Percentiles rank a stretch among this genome's conserved stretches.
Evolutionary conservation across 352 stramenopile genomes (phyloP).

Genomic region (Phytopythium helicoides): DNA sequence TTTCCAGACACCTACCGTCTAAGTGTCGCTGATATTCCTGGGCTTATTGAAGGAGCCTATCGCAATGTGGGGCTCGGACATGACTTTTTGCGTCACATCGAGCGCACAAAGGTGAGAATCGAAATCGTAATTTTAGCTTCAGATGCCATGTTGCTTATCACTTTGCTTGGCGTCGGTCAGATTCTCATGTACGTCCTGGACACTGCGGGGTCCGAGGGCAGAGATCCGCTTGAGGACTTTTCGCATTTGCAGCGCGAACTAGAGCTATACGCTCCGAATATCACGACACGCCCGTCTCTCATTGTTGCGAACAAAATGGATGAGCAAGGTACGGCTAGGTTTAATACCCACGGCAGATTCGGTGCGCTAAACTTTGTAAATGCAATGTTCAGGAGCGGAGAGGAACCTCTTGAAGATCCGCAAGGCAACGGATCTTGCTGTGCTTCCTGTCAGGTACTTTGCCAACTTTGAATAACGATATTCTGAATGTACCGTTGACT

Average conservation of each 20-base stretch:
- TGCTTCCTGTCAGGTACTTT: conserved; percentile 77
- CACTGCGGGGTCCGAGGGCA: conserved; percentile 71
- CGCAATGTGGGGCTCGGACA: conserved; percentile 97
- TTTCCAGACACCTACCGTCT: conserved; percentile 93
- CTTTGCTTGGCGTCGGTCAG: conserved; percentile 19
- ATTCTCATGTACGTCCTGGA: conserved; percentile 88
- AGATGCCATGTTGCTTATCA: not conserved
- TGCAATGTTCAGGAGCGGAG: conserved; percentile 55
- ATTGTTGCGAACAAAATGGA: conserved; percentile 92
- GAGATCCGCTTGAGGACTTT: conserved; percentile 77
- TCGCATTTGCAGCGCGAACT: conserved; percentile 79
- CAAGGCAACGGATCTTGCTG: conserved; percentile 64
- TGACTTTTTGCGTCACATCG: conserved; percentile 98
- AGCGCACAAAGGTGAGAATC: conserved; percentile 92
- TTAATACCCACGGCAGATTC: not conserved
- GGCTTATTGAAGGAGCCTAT: conserved; percentile 91
- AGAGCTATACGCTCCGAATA: conserved; percentile 83
- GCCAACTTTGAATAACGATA: not conserved
- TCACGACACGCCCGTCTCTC: conserved; percentile 81
- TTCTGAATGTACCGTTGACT: too few relatives aligned
- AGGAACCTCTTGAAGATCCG: conserved; percentile 74
- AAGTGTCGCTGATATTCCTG: conserved; percentile 88
- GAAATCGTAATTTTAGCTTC: not conserved
- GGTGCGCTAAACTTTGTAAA: not conserved
- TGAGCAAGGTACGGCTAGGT: conserved; percentile 36